Evolutionary conservation across 495 filamentous ascomycete species (phyloP).

Genomic region (Gamarada debralockiae): DNA sequence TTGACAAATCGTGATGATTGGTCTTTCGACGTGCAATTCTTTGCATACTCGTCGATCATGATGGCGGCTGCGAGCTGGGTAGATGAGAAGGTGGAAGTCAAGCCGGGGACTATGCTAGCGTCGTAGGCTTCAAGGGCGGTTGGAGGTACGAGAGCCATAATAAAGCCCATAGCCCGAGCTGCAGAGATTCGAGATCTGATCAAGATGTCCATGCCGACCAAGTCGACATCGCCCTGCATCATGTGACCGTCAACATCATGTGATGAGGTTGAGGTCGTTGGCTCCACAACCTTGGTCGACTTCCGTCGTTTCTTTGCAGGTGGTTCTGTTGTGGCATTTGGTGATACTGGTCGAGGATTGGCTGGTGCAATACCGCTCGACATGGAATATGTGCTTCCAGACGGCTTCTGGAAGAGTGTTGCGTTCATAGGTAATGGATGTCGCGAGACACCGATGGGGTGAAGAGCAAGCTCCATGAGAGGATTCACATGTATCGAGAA

Average conservation of each 20-base stretch:
- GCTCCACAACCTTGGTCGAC: conserved; percentile 74
- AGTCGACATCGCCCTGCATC: conserved; percentile 93
- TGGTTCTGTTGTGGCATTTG: conserved; percentile 46
- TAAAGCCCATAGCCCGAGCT: conserved; percentile 74
- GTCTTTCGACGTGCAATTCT: conserved; percentile 39
- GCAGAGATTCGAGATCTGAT: conserved; percentile 85
- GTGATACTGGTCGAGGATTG: conserved; percentile 55
- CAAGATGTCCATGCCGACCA: conserved; percentile 84
- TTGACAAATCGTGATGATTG: conserved; percentile 45
- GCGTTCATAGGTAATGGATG: conserved; percentile 89
- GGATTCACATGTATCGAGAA: conserved; percentile 69
- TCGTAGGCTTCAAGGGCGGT: conserved; percentile 47
- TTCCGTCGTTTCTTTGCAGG: conserved; percentile 68
- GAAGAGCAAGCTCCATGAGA: conserved; percentile 73
- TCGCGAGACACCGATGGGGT: conserved; percentile 86
- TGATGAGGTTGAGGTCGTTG: conserved; percentile 51
- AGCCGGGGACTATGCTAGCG: conserved; percentile 52
- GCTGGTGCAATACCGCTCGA: conserved; percentile 38
- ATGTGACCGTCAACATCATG: conserved; percentile 98
- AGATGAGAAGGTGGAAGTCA: conserved; percentile 70
- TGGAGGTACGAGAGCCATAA: conserved; percentile 60
- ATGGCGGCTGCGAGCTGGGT: conserved; percentile 81
- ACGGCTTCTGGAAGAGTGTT: conserved; percentile 85
- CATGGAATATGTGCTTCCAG: conserved; percentile 72
- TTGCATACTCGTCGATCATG: conserved; percentile 86